phyloP scores from a whole-genome alignment of 192 early-diverging fungal species.

The Rhizoclosmatium globosum region DNA sequence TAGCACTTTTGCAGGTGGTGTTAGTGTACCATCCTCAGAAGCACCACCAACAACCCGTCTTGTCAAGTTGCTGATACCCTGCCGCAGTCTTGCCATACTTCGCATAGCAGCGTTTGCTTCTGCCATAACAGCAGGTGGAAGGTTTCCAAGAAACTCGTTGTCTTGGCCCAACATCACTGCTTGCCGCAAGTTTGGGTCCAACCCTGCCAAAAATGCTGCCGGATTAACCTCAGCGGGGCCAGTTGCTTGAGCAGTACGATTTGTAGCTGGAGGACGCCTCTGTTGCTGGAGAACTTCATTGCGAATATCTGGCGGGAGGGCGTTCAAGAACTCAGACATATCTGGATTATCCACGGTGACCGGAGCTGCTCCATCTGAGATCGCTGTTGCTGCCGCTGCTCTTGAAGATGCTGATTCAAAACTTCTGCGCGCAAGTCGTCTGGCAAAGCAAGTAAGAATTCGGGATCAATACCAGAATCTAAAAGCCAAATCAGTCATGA shows the following conservation, averaged over 20 bases:
- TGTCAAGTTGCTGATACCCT: slow-evolving; percentile 3
- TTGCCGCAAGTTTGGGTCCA: slow-evolving; percentile 64
- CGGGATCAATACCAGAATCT: slow-evolving; percentile 89
- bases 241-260: not conserved
- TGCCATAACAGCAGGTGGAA: slow-evolving; percentile 53
- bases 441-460: slow-evolving; percentile 93
- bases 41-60: slow-evolving; percentile 2
- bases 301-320: slow-evolving; percentile 89
- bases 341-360: slow-evolving; percentile 35
- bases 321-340: slow-evolving; percentile 83
- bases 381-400: slow-evolving; percentile 52
- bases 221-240: slow-evolving; percentile 54
- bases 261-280: slow-evolving; percentile 55
- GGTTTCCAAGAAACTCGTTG: slow-evolving; percentile 47
- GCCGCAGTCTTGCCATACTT: slow-evolving; percentile 7
- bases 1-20: slow-evolving; percentile 8
- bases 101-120: slow-evolving; percentile 61
- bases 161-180: slow-evolving; percentile 62
- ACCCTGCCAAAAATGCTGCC: slow-evolving; percentile 62
- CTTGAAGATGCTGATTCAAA: slow-evolving; percentile 79
- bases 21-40: not conserved
- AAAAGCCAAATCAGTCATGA: not conserved
- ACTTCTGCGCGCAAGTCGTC: slow-evolving; percentile 95
- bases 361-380: slow-evolving; percentile 36
- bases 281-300: slow-evolving; percentile 85